These are phyloP conservation scores for Umbellularia californica DNA, from an alignment of 164 flowering plant species.

Conservation along the genomic window DNA sequence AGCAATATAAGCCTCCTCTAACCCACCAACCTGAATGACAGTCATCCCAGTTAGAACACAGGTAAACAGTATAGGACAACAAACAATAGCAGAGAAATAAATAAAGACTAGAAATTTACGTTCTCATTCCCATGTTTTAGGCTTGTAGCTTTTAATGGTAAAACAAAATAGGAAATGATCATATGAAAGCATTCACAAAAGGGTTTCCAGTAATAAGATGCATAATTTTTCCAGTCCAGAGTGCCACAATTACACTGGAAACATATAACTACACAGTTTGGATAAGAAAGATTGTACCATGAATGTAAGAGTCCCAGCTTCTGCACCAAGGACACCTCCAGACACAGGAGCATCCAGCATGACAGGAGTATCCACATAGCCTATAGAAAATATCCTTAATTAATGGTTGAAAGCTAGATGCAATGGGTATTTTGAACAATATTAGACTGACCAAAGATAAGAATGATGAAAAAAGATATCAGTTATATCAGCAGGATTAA, in stretches of 20 bases:
- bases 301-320: constrained; percentile 85
- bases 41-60: not conserved
- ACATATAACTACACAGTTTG: not conserved
- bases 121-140: too few species aligned
- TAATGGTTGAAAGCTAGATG: constrained; percentile 1
- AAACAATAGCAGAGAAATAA: too few species aligned
- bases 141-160: too few species aligned
- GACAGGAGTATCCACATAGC: constrained; percentile 34
- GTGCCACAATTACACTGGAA: not conserved
- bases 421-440: not conserved
- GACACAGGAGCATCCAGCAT: constrained; percentile 99
- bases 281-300: constrained; percentile 48
- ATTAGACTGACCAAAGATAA: not conserved
- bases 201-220: not conserved
- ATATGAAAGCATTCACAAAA: not conserved
- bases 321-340: constrained; percentile 93
- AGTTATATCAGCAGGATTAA: not conserved
- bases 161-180: too few species aligned
- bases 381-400: constrained; percentile 24
- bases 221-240: not conserved
- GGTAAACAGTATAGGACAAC: too few species aligned
- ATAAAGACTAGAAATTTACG: too few species aligned
- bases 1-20: constrained; percentile 65
- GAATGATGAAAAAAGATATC: not conserved
- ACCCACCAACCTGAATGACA: constrained; percentile 75